Base-by-base conservation (phyloP, 1,139 yeast species). In the Saccharomycopsis hybrid region DNA sequence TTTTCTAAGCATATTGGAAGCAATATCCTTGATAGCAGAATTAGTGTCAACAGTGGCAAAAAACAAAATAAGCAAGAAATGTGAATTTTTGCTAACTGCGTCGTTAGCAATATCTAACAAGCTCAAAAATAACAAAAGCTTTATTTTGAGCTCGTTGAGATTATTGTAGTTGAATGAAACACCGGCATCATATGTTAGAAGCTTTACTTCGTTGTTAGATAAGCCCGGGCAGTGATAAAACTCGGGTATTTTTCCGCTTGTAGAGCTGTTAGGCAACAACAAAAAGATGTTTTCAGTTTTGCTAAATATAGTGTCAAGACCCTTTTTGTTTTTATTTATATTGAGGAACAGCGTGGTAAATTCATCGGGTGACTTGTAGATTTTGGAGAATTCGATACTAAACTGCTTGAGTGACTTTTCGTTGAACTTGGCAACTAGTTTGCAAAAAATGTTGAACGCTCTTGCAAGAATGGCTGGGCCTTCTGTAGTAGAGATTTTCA, bases 131-230 rank as follows among this genome's bases (percentile, higher is more conserved):
- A 62, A 60, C 8, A 75, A 49, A 1, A 76, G 65, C 2, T 75
- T 71, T 11, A 65, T 67, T 59, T 83, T 86, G 39, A 75, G 74
- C 0, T 58, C 61, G 1, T 68, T 57, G 40, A 86, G 64, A 28
- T 76, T 80, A 0, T 72, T 71, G 1, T 76, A 68, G 43, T 74
- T 75, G 59, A 76, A 79, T 0, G 74, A 62, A 0, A 80, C 77
- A 11, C 90, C 88, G 3, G 94, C 87, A 55, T 78, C 78, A 49
- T 73, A 73, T 0, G 87, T 81, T 59, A 87, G 77, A 59, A 80
- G 85, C 0, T 76, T 62, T 33, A 74, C 72, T 50, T 84, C 87
- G 0, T 64, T 62, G 0, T 71, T 62, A 28, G 80, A 71, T 52
- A 88, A 66, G 0, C 96, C 95, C 0, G 92, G 86, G 48, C 78